Evolutionary conservation across 2,329 filamentous ascomycete species (phyloP).

Genomic region (Thermothelomyces thermophilus): DNA sequence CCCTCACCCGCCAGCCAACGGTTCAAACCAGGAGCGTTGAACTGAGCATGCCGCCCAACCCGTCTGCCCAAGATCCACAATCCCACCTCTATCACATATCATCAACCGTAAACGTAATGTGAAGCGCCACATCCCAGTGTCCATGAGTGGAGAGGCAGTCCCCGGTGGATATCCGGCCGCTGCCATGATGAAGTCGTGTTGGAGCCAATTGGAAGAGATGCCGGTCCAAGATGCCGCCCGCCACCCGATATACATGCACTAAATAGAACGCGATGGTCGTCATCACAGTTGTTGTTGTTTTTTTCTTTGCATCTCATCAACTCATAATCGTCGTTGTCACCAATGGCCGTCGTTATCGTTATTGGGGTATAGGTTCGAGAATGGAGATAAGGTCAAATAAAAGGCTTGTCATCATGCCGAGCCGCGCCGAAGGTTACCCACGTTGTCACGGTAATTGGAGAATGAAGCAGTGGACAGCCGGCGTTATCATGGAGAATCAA

Average conservation of each 20-base stretch:
- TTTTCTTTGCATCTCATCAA: conserved; percentile 6
- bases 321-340: conserved; percentile 3
- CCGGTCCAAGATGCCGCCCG: conserved; percentile 3
- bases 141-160: background rate
- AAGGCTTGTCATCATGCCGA: background rate
- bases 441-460: background rate
- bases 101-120: conserved; percentile 9
- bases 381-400: background rate
- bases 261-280: conserved; percentile 9
- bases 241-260: conserved; percentile 5
- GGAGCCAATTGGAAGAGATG: background rate
- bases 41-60: background rate
- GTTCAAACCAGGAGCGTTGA: background rate
- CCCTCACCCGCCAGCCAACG: too few species aligned
- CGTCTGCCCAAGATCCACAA: background rate
- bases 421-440: background rate
- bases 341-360: conserved; percentile 5
- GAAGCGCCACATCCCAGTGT: background rate
- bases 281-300: conserved; percentile 6
- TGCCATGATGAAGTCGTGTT: background rate
- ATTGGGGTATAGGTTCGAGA: background rate
- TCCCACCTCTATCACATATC: conserved; percentile 22
- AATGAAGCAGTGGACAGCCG: background rate
- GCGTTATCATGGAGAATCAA: conserved; percentile 34
- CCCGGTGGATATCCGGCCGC: too few species aligned